These are phyloP conservation scores for Tuber aestivum DNA, from an alignment of 495 filamentous ascomycete genomes.

Conservation along the genomic window DNA sequence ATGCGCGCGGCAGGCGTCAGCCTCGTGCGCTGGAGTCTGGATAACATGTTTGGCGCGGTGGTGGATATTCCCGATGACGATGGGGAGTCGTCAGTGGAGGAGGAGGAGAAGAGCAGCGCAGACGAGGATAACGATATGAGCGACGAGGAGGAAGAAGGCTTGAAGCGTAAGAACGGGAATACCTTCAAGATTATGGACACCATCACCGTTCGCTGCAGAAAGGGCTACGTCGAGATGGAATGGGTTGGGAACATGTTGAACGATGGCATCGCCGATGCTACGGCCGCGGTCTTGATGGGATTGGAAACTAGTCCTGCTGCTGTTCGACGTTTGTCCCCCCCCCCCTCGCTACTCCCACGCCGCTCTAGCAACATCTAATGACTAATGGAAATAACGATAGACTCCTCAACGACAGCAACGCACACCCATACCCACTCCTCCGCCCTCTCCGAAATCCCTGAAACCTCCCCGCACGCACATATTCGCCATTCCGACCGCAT, in stretches of 20 bases:
- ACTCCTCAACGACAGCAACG: slow-evolving; percentile 45
- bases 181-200: slow-evolving; percentile 71
- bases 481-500: slow-evolving; percentile 67
- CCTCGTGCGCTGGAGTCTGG: slow-evolving; percentile 86
- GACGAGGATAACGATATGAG: slow-evolving; percentile 49
- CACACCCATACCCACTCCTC: slow-evolving; percentile 46
- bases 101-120: slow-evolving; percentile 46
- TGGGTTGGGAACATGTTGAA: slow-evolving; percentile 99
- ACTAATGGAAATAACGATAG: slow-evolving; percentile 43
- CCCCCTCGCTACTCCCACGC: background rate
- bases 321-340: slow-evolving; percentile 66
- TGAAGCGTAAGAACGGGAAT: slow-evolving; percentile 53
- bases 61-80: slow-evolving; percentile 58
- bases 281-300: slow-evolving; percentile 81
- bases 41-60: slow-evolving; percentile 77
- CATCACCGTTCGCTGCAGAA: slow-evolving; percentile 57
- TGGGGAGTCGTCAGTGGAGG: slow-evolving; percentile 41
- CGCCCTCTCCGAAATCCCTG: slow-evolving; percentile 49
- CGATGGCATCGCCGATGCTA: slow-evolving; percentile 91
- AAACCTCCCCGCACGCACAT: slow-evolving; percentile 64
- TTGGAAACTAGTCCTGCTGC: slow-evolving; percentile 91
- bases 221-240: slow-evolving; percentile 78
- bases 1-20: slow-evolving; percentile 84
- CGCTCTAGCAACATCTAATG: slow-evolving; percentile 26
- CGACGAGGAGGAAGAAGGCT: slow-evolving; percentile 48